Conservation (phyloP, 441 rosid genomes). For the Brassica hybrid region DNA sequence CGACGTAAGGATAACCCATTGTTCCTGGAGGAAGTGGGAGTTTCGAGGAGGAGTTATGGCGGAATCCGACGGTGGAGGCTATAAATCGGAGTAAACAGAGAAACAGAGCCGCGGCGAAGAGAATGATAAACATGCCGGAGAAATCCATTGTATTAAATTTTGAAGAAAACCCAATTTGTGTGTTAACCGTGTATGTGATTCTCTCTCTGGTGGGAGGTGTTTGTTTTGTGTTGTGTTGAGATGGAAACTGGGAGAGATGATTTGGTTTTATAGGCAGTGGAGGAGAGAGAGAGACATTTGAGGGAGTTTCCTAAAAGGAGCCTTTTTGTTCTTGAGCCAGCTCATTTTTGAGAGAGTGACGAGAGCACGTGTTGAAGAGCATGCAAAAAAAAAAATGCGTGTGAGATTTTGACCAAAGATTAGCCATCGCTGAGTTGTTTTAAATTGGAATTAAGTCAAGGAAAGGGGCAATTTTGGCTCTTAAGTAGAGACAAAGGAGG, state of each 20-base stretch:
- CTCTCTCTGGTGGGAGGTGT: slow-evolving; percentile 12
- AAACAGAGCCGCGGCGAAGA: slow-evolving; percentile 34
- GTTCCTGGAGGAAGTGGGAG: slow-evolving; percentile 87
- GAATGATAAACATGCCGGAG: slow-evolving; percentile 27
- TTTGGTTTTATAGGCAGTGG: slow-evolving; percentile 40
- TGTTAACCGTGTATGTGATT: neutral
- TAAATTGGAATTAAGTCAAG: slow-evolving; percentile 29
- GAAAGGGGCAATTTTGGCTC: slow-evolving; percentile 44
- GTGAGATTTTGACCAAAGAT: slow-evolving; percentile 42
- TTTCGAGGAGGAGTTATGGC: slow-evolving; percentile 34
- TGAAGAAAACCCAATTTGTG: neutral
- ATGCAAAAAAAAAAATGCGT: slow-evolving; percentile 40
- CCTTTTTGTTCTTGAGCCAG: slow-evolving; percentile 31
- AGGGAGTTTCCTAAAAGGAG: slow-evolving; percentile 42
- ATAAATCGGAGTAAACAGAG: slow-evolving; percentile 32
- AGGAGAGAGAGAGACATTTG: slow-evolving; percentile 16
- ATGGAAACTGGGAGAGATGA: slow-evolving; percentile 32
- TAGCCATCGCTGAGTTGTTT: slow-evolving; percentile 22
- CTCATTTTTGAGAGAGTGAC: slow-evolving; percentile 36
- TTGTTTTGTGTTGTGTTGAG: slow-evolving; percentile 13
- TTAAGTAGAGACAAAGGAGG: slow-evolving; percentile 44
- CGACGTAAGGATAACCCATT: slow-evolving; percentile 90
- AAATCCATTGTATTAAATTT: slow-evolving; percentile 25
- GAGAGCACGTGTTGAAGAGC: slow-evolving; percentile 45
- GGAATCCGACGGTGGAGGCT: slow-evolving; percentile 25